Base-by-base conservation (phyloP, 305 asterid genomes). In the Andrographis paniculata region DNA sequence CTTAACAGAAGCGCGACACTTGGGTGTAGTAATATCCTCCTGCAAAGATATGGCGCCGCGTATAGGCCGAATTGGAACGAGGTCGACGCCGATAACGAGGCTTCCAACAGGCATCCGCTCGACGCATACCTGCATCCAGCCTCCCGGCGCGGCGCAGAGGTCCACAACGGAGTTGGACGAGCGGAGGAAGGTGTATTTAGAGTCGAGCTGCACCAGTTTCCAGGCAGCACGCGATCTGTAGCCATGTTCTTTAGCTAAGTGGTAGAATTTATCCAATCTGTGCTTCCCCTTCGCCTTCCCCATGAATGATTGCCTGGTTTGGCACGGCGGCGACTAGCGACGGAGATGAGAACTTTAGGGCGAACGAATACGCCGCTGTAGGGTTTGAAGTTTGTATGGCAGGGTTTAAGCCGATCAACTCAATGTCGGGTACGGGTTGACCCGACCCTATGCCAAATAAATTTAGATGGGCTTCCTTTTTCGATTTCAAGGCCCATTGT, bases 61-160 rank as follows among this genome's bases (percentile, higher is more conserved):
- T 10, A 91, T 64, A 0, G 96, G 94, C 1, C 93, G 79, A 45
- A 91, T 91, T 0, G 93, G 94, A 14, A 75, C 94, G 41, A 81
- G 83, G 54, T 91, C 99, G 53, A 83, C 85, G 18, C 96, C 96
- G 53, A 91, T 56, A 8, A 91, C 93, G 21, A 91, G 74, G 50
- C 87, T 78, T 16, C 95, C 94, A 21, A 84, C 96, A 5, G 99
- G 96, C 1, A 72, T 91, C 3, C 79, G 73, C 53, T 81, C 81
- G 14, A 84, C 87, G 16, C 80, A 63, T 3, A 84, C 99, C 56
- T 91, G 96, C 94, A 87, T 80, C 96, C 99, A 91, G 37, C 96
- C 96, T n/a, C 96, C 96, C 0, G 99, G 96, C 1, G 96, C 99
- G 48, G 96, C 99, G 63, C 96, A 91, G 72, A 92, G 99, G 64